Evolutionary conservation across 352 stramenopile genomes (phyloP).

Genomic region (Thraustochytrium striatum): DNA sequence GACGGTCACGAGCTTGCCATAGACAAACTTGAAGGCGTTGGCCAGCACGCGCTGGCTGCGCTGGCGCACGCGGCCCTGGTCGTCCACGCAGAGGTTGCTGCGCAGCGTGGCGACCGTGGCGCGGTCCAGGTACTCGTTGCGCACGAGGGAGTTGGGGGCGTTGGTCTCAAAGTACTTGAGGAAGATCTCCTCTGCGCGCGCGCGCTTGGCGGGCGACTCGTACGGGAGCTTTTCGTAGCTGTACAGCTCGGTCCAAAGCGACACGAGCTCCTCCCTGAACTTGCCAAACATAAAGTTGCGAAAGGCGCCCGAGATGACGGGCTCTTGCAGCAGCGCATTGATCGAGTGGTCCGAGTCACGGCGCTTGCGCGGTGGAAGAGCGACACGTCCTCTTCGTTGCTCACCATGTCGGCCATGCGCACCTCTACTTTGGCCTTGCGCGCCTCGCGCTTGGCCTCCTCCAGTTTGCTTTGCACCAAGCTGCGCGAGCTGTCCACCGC

Average conservation of each 20-base stretch:
- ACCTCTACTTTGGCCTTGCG: too few relatives aligned
- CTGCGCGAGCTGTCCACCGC: too few relatives aligned
- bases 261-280: constrained; percentile 20
- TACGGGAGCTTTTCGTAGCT: constrained; percentile 35
- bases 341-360: constrained; percentile 30
- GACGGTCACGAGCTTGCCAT: constrained; percentile 28
- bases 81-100: neutral
- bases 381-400: neutral
- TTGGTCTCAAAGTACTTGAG: constrained; percentile 36
- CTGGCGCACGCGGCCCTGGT: neutral
- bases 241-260: constrained; percentile 35
- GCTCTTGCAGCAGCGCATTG: constrained; percentile 31
- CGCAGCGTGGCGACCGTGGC: neutral
- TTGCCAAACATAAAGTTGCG: constrained; percentile 41
- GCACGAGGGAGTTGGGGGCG: neutral
- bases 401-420: neutral
- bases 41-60: neutral
- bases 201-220: neutral
- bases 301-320: constrained; percentile 24
- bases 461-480: too few relatives aligned
- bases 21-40: constrained; percentile 22
- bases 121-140: constrained; percentile 13
- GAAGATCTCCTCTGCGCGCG: constrained; percentile 15
- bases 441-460: too few relatives aligned
- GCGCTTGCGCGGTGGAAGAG: constrained; percentile 41